Evolutionary conservation across 2,329 filamentous ascomycete genomes (phyloP).

Genomic region (Rugonectria rugulosa): DNA sequence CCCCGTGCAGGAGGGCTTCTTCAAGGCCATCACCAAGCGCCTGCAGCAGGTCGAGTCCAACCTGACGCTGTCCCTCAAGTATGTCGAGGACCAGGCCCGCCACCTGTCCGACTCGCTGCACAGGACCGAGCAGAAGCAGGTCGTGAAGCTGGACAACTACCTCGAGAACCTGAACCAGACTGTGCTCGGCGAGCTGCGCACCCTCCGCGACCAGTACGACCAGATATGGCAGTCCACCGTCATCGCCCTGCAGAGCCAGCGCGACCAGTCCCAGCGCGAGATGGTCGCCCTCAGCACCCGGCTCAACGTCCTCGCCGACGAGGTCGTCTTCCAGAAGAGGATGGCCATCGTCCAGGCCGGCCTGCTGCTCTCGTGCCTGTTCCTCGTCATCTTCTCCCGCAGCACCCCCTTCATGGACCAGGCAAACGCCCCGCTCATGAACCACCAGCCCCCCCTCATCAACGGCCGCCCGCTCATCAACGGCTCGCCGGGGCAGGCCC

Average conservation of each 20-base stretch:
- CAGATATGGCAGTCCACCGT: slow-evolving; percentile 97
- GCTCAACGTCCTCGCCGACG: slow-evolving; percentile 90
- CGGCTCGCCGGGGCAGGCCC: too few species aligned
- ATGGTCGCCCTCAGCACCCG: slow-evolving; percentile 82
- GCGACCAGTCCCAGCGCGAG: slow-evolving; percentile 83
- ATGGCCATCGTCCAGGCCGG: slow-evolving; percentile 94
- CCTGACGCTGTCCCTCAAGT: slow-evolving; percentile 89
- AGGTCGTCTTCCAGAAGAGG: slow-evolving; percentile 85
- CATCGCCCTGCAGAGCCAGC: slow-evolving; percentile 87
- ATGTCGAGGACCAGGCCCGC: slow-evolving; percentile 94
- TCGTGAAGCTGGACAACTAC: slow-evolving; percentile 83
- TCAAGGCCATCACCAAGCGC: slow-evolving; percentile 94
- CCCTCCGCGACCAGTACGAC: slow-evolving; percentile 86
- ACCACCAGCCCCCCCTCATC: slow-evolving; percentile 27
- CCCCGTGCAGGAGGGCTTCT: slow-evolving; percentile 96
- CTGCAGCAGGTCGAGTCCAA: slow-evolving; percentile 91
- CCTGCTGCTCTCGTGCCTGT: slow-evolving; percentile 84
- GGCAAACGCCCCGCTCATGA: slow-evolving; percentile 29
- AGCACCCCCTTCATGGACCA: slow-evolving; percentile 49
- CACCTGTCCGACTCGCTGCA: slow-evolving; percentile 87
- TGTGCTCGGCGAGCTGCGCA: slow-evolving; percentile 80
- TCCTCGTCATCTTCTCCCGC: slow-evolving; percentile 82
- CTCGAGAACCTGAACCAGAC: slow-evolving; percentile 87
- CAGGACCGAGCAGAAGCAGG: slow-evolving; percentile 86
- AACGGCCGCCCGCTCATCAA: slow-evolving; percentile 23